Conservation (phyloP, 108 stramenopile species). For the Licmophora abbreviata region DNA sequence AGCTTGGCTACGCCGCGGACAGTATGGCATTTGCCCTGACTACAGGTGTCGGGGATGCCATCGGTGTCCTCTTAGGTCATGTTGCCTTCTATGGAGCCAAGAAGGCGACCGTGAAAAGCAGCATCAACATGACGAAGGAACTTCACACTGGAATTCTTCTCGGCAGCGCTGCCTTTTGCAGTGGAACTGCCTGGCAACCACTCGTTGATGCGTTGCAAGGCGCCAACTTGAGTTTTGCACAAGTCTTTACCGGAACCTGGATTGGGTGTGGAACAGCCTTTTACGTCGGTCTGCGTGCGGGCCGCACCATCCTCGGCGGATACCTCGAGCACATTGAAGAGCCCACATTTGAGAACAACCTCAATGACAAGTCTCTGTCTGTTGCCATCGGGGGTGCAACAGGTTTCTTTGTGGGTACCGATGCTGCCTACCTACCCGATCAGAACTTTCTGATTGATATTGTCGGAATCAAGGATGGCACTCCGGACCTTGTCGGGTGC, state of each 20-base stretch:
- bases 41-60: constrained; percentile 64
- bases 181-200: constrained; percentile 79
- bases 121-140: constrained; percentile 48
- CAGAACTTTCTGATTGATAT: constrained; percentile 73
- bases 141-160: constrained; percentile 57
- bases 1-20: constrained; percentile 50
- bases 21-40: constrained; percentile 54
- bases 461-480: constrained; percentile 66
- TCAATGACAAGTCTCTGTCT: constrained; percentile 49
- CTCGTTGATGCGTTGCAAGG: constrained; percentile 70
- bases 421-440: constrained; percentile 68
- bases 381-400: constrained; percentile 77
- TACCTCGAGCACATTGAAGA: constrained; percentile 39
- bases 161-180: constrained; percentile 72
- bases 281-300: constrained; percentile 56
- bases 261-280: constrained; percentile 77
- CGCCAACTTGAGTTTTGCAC: constrained; percentile 49
- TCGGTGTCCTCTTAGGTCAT: constrained; percentile 67
- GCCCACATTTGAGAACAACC: constrained; percentile 61
- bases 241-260: constrained; percentile 68
- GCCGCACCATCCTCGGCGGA: constrained; percentile 45
- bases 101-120: constrained; percentile 26
- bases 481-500: constrained; percentile 46
- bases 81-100: constrained; percentile 46
- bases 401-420: constrained; percentile 79